Conservation (phyloP, 2,329 filamentous ascomycete species). For the Aspergillus fumigatus region DNA sequence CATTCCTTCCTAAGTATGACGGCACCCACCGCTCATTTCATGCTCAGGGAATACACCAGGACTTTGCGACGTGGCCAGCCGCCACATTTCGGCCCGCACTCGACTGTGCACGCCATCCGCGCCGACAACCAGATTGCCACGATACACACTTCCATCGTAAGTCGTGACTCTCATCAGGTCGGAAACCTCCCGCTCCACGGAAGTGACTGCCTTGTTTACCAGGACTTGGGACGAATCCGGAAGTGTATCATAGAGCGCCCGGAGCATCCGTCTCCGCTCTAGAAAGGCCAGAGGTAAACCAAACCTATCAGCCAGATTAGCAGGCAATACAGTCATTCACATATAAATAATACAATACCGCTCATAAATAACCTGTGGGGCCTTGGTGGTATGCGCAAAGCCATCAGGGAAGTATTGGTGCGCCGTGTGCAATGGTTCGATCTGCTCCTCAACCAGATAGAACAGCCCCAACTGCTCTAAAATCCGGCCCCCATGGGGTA, state of each 20-base stretch:
- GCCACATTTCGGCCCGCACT: constrained; percentile 32
- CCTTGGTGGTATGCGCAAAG: background rate
- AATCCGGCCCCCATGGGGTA: background rate
- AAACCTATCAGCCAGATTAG: background rate
- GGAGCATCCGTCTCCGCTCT: constrained; percentile 9
- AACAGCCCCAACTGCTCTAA: background rate
- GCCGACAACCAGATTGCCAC: constrained; percentile 36
- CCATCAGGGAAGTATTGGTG: background rate
- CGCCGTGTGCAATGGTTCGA: background rate
- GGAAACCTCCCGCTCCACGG: constrained; percentile 1
- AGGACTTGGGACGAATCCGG: constrained; percentile 17
- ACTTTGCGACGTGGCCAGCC: constrained; percentile 4
- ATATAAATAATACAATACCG: background rate
- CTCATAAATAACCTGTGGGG: background rate
- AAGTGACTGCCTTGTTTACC: constrained; percentile 11
- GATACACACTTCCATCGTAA: constrained; percentile 6
- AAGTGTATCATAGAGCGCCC: constrained; percentile 21
- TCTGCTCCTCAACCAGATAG: background rate
- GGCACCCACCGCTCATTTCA: background rate
- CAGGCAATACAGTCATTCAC: background rate
- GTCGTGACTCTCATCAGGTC: constrained; percentile 9
- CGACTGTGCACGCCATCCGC: constrained; percentile 41
- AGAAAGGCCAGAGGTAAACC: background rate
- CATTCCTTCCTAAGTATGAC: background rate
- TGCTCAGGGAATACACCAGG: background rate